Base-by-base conservation (phyloP, 2,329 filamentous ascomycete genomes). In the Penicillium psychrosexuale region DNA sequence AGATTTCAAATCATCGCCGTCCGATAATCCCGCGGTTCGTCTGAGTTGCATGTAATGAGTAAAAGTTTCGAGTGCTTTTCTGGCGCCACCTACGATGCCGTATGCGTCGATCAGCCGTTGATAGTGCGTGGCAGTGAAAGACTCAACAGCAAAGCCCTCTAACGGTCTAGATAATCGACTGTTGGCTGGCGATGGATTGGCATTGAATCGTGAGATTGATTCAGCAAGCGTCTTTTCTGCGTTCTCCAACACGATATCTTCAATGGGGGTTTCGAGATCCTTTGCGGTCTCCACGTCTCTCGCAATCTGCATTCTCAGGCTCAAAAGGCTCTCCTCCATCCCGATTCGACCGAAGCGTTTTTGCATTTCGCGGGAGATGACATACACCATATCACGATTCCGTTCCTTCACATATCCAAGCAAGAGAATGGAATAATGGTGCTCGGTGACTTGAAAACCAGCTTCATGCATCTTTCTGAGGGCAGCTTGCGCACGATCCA, bases 41-140 rank as follows among this genome's bases (percentile, higher is more conserved):
- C 53, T 52, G 49, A 39, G 39, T 43, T 61, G 44, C 12, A 62
- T 71, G 63, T 84, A 88, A 46, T 82, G 67, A 30, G 80, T 74
- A 60, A 86, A 79, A 6, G 90, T 72, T 51, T 82, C 74, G 57
- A 81, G 73, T 15, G 83, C 82, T 6, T 77, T 76, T 3, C 75
- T 67, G 51, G 77, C 75, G 11, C 78, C 77, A 31, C 75, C 74
- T 24, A 72, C 70, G 17, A 70, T 68, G 12, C 78, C 79, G 63
- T 85, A 82, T 5, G 83, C 74, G 42, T 80, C 81, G 60, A 87
- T 79, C 46, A 87, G 64, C 52, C 78, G 76, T 51, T 81, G 79
- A 53, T 84, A 80, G 63, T 84, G 83, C 15, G 78, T 71, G 4
- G 78, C 69, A 33, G 80, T 75, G 53, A 79, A 75, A 44, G 78